Evolutionary conservation across 2,329 filamentous ascomycete species (phyloP).

Genomic region (Metarhizium anisopliae): DNA sequence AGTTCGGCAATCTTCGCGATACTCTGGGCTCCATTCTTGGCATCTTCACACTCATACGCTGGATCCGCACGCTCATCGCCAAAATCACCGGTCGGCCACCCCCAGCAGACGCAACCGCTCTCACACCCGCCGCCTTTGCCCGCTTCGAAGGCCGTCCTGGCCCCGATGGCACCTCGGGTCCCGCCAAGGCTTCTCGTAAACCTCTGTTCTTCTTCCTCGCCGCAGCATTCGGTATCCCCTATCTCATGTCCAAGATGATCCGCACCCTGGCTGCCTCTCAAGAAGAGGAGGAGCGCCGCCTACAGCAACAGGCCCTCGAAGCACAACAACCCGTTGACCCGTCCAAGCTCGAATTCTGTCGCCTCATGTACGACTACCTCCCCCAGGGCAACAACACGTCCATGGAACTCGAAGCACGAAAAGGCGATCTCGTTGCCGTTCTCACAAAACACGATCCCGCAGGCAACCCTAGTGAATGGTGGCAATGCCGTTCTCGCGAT

Average conservation of each 20-base stretch:
- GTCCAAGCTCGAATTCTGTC: conserved; percentile 91
- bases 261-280: conserved; percentile 72
- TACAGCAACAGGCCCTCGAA: conserved; percentile 41
- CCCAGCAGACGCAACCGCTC: conserved; percentile 74
- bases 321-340: conserved; percentile 61
- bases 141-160: conserved; percentile 66
- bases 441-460: conserved; percentile 86
- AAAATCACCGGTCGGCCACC: conserved; percentile 87
- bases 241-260: conserved; percentile 95
- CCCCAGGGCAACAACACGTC: conserved; percentile 56
- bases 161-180: conserved; percentile 54
- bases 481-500: conserved; percentile 85
- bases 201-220: conserved; percentile 93
- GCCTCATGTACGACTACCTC: conserved; percentile 86
- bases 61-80: conserved; percentile 84
- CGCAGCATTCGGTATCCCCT: conserved; percentile 90
- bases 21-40: conserved; percentile 89
- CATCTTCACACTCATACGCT: conserved; percentile 92
- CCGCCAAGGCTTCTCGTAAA: conserved; percentile 77
- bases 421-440: conserved; percentile 91
- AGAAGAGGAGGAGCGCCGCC: conserved; percentile 66
- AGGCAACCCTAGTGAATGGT: conserved; percentile 92
- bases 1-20: conserved; percentile 87
- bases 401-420: conserved; percentile 84
- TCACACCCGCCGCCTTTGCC: conserved; percentile 88